These are phyloP conservation scores for Pseudogymnoascus sp. DNA, from an alignment of 2,329 filamentous ascomycete species.

Conservation along the genomic window DNA sequence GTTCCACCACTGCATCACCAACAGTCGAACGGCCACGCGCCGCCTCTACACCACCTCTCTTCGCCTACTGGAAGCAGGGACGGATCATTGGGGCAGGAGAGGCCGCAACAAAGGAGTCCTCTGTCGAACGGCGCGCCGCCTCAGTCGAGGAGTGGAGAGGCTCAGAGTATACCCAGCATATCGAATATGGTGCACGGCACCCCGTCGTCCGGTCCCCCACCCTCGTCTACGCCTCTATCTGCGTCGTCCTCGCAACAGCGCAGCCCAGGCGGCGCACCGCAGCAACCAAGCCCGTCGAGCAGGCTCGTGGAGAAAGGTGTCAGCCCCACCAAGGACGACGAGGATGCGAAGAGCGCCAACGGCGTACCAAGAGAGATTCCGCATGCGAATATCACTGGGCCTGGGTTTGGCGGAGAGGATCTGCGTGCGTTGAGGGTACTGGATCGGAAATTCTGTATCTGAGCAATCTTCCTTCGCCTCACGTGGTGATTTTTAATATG, in stretches of 20 bases:
- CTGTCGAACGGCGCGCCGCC: neutral
- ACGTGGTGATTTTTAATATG: neutral
- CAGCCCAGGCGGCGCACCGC: conserved; percentile 24
- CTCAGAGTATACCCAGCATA: conserved; percentile 13
- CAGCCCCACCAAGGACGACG: conserved; percentile 10
- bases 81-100: neutral
- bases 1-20: neutral
- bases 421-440: conserved; percentile 57
- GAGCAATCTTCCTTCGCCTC: conserved; percentile 7
- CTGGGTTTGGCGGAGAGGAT: conserved; percentile 47
- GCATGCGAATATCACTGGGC: conserved; percentile 40
- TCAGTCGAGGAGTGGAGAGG: neutral
- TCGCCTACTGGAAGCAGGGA: neutral
- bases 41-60: neutral
- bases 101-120: neutral
- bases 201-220: neutral
- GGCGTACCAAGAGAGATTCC: conserved; percentile 44
- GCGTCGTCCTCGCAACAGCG: neutral
- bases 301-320: conserved; percentile 21
- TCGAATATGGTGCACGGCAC: conserved; percentile 25
- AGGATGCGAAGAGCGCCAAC: conserved; percentile 3
- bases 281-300: conserved; percentile 25
- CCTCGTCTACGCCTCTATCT: conserved; percentile 14
- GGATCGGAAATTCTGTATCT: conserved; percentile 46
- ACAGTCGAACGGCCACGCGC: neutral